Evolutionary conservation across 2,329 filamentous ascomycete species (phyloP).

Genomic region (Pseudocercospora cruenta): DNA sequence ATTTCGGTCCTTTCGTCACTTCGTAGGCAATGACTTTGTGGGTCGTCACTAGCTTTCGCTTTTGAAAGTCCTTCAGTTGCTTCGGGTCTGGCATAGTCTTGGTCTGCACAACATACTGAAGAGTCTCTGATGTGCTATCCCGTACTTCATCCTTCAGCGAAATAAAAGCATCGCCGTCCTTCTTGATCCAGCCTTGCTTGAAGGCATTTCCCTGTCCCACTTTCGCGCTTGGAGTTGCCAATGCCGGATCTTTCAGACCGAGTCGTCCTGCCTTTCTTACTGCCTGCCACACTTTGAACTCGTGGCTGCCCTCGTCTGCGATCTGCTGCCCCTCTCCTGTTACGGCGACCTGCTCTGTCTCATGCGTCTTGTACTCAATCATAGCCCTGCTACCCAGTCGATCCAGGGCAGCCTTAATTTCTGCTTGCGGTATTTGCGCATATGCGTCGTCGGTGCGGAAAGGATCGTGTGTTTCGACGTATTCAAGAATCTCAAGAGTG

Average conservation of each 20-base stretch:
- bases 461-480: slow-evolving; percentile 51
- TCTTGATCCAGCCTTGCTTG: slow-evolving; percentile 71
- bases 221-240: slow-evolving; percentile 76
- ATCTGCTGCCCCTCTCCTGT: slow-evolving; percentile 84
- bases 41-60: slow-evolving; percentile 84
- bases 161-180: slow-evolving; percentile 59
- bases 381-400: slow-evolving; percentile 81
- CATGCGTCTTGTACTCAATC: slow-evolving; percentile 82
- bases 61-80: slow-evolving; percentile 78
- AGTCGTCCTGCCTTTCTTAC: slow-evolving; percentile 51
- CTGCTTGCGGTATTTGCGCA: slow-evolving; percentile 42
- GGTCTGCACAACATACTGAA: slow-evolving; percentile 72
- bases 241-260: slow-evolving; percentile 54
- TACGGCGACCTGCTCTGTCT: slow-evolving; percentile 74
- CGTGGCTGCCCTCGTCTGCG: slow-evolving; percentile 53
- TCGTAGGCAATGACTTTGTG: slow-evolving; percentile 86
- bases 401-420: slow-evolving; percentile 85
- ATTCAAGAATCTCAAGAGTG: slow-evolving; percentile 79
- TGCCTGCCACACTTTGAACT: slow-evolving; percentile 56
- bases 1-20: slow-evolving; percentile 83
- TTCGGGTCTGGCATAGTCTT: slow-evolving; percentile 73
- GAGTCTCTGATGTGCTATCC: slow-evolving; percentile 76
- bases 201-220: slow-evolving; percentile 95
- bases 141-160: slow-evolving; percentile 70
- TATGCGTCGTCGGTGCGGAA: slow-evolving; percentile 39